A percentile compares a stretch with the other conserved stretches of the same genome.
These are phyloP conservation scores for Coriaria nepalensis DNA, from an alignment of 306 rosid genomes.

Conservation along the genomic window DNA sequence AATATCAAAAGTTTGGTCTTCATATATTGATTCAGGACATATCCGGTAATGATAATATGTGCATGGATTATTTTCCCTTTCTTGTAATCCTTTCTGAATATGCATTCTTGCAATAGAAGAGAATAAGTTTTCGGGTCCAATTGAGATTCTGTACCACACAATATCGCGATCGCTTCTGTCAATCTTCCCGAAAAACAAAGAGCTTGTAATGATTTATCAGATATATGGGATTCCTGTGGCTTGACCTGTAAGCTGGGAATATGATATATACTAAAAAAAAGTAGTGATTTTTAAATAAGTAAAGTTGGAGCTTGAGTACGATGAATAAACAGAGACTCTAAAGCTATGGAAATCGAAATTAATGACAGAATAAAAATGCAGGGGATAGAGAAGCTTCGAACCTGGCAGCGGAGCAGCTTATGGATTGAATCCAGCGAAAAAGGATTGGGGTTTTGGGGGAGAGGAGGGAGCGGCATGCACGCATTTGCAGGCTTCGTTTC, in stretches of 20 bases:
- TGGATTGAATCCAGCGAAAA: too few relatives aligned
- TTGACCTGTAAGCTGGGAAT: slow-evolving; percentile 73
- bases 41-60: slow-evolving; percentile 46
- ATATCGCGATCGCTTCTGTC: slow-evolving; percentile 40
- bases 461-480: too few relatives aligned
- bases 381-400: too few relatives aligned
- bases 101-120: slow-evolving; percentile 72
- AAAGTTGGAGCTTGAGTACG: too few relatives aligned
- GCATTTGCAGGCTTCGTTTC: too few relatives aligned
- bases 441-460: too few relatives aligned
- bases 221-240: slow-evolving; percentile 18
- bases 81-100: slow-evolving; percentile 43
- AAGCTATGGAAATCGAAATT: too few relatives aligned
- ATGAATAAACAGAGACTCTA: too few relatives aligned
- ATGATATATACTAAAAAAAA: too few relatives aligned
- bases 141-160: slow-evolving; percentile 29
- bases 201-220: slow-evolving; percentile 36
- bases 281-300: too few relatives aligned
- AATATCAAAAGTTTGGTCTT: slow-evolving; percentile 49
- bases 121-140: slow-evolving; percentile 35
- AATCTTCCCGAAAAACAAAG: slow-evolving; percentile 51
- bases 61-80: slow-evolving; percentile 49
- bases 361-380: too few relatives aligned
- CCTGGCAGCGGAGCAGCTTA: too few relatives aligned
- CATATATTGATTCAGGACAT: slow-evolving; percentile 38